These are phyloP conservation scores for Aspergillus arachidicola DNA, from an alignment of 2,329 filamentous ascomycete species.

Conservation along the genomic window DNA sequence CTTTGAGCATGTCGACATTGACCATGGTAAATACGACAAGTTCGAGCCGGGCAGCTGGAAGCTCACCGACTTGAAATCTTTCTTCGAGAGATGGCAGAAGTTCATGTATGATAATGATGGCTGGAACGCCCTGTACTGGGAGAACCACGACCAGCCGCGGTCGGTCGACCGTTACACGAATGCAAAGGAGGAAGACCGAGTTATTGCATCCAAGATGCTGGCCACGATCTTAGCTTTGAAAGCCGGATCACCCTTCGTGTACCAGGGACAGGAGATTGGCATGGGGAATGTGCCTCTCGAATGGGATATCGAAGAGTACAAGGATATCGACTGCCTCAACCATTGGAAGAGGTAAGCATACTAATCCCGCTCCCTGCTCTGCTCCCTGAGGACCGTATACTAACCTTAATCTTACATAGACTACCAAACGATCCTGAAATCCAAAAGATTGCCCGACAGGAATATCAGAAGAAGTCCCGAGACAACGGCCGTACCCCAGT, in stretches of 20 bases:
- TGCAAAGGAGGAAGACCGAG: conserved; percentile 54
- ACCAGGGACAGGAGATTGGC: conserved; percentile 70
- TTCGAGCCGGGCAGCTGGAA: conserved; percentile 52
- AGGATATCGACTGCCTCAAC: conserved; percentile 65
- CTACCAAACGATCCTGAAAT: conserved; percentile 32
- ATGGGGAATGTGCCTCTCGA: conserved; percentile 65
- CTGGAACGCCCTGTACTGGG: conserved; percentile 67
- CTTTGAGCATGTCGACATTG: conserved; percentile 69
- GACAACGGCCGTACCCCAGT: conserved; percentile 74
- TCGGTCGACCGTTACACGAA: conserved; percentile 59
- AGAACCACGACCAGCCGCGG: conserved; percentile 68
- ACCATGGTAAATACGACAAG: conserved; percentile 54
- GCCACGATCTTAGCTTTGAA: conserved; percentile 60
- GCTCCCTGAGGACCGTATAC: background rate
- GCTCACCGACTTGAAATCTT: conserved; percentile 55
- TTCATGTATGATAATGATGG: conserved; percentile 62
- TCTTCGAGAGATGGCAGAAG: conserved; percentile 61
- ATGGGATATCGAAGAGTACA: conserved; percentile 68
- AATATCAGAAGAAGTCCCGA: conserved; percentile 49
- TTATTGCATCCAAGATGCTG: conserved; percentile 61
- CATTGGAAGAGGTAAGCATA: conserved; percentile 51
- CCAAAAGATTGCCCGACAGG: conserved; percentile 32
- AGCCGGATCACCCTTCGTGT: conserved; percentile 67
- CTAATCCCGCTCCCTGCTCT: no score
- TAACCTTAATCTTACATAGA: conserved; percentile 21